phyloP scores from a whole-genome alignment of 2,329 filamentous ascomycete species.

The Coniochaeta sp. region DNA sequence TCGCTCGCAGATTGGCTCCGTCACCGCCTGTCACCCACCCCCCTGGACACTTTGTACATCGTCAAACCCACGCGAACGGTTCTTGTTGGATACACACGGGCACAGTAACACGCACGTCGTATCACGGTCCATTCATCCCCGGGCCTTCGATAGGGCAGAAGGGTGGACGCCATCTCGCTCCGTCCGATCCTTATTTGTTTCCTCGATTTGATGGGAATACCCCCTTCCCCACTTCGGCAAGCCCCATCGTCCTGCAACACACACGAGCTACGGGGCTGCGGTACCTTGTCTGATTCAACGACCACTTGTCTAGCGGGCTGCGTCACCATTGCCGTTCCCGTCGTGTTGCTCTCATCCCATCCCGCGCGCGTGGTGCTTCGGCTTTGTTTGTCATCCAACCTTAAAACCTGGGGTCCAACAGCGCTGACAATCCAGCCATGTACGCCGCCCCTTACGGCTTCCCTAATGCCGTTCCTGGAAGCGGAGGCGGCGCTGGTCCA shows the following conservation, averaged over 20 bases:
- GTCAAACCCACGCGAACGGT: neutral
- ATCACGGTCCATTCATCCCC: neutral
- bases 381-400: neutral
- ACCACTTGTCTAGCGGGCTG: neutral
- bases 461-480: slow-evolving; percentile 41
- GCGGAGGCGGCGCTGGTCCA: slow-evolving; percentile 39
- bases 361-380: neutral
- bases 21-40: neutral
- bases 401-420: neutral
- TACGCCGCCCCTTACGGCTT: slow-evolving; percentile 49
- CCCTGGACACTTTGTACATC: neutral
- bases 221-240: neutral
- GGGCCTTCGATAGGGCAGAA: neutral
- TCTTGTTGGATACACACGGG: neutral
- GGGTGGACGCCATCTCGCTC: neutral
- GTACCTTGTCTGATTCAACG: neutral
- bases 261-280: too few relatives aligned
- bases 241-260: neutral
- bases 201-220: neutral
- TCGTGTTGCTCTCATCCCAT: neutral
- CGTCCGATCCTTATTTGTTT: neutral
- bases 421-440: slow-evolving; percentile 29
- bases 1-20: neutral
- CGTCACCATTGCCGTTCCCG: neutral
- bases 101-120: neutral